These are phyloP conservation scores for Perkinsela sp. DNA, from an alignment of 208 protist species.

Conservation along the genomic window DNA sequence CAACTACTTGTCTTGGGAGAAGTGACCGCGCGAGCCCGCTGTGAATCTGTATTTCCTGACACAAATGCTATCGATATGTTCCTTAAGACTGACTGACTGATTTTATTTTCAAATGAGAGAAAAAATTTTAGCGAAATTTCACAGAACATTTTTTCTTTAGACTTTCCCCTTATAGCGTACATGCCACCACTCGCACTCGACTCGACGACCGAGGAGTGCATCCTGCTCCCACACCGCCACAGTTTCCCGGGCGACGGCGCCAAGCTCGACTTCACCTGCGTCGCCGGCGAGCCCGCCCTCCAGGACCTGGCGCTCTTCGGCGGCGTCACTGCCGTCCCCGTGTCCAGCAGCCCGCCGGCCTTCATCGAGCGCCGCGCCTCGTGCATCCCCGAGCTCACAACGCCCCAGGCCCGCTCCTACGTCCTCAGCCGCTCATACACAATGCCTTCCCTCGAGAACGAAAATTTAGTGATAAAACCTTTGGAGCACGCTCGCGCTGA, in stretches of 20 bases:
- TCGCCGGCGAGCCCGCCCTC: not conserved
- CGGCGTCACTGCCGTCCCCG: not conserved
- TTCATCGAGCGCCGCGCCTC: not conserved
- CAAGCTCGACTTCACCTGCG: not conserved
- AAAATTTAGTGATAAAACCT: not conserved
- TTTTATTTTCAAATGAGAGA: too few species aligned
- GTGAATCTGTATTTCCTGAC: too few species aligned
- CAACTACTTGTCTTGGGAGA: too few species aligned
- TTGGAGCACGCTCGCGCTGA: not conserved
- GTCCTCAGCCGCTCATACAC: not conserved
- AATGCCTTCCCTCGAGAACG: not conserved
- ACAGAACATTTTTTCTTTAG: too few species aligned
- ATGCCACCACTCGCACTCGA: too few species aligned
- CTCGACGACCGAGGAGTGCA: too few species aligned
- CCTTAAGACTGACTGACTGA: too few species aligned
- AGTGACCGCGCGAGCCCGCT: too few species aligned
- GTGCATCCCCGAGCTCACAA: not conserved
- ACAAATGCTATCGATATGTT: too few species aligned
- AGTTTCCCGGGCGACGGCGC: not conserved
- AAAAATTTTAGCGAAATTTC: too few species aligned
- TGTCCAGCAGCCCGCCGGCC: not conserved
- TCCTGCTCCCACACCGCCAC: too few species aligned
- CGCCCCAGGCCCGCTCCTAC: not conserved
- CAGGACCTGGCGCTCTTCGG: not conserved
- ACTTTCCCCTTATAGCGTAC: too few species aligned